A percentile compares a stretch with the other conserved stretches of the same genome.
Evolutionary conservation across 1,284 basidiomycete species (phyloP).

Genomic region (Rhodotorula sp.): DNA sequence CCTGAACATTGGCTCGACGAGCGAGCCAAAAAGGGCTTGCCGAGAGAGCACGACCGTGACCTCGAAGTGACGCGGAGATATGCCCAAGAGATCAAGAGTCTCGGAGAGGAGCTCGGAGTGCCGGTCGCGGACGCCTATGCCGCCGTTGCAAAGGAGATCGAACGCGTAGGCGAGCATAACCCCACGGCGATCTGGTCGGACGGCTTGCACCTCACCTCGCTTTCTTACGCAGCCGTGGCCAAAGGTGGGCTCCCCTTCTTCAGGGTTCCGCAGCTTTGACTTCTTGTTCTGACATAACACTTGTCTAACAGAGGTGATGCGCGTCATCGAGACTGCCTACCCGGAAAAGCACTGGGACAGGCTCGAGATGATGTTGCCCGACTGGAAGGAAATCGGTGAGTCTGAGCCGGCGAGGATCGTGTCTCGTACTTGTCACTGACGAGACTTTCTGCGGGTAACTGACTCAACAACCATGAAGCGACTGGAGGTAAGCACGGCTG

Average conservation of each 20-base stretch:
- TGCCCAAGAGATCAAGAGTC: constrained; percentile 63
- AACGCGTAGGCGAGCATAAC: not conserved
- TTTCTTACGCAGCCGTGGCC: constrained; percentile 12
- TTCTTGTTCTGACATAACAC: constrained; percentile 47
- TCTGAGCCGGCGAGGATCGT: not conserved
- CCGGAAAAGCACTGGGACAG: constrained; percentile 69
- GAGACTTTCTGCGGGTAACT: too few relatives aligned
- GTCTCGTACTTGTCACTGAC: too few relatives aligned
- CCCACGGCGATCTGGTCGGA: constrained; percentile 9
- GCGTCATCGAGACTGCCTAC: constrained; percentile 59
- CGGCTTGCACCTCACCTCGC: constrained; percentile 18
- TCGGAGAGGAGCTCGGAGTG: constrained; percentile 59
- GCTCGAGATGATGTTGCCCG: constrained; percentile 57
- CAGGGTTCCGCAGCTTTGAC: not conserved
- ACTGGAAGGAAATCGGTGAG: constrained; percentile 25
- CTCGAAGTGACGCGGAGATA: constrained; percentile 65
- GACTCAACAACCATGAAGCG: not conserved
- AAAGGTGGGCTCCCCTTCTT: constrained; percentile 5
- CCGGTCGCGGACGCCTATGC: constrained; percentile 54
- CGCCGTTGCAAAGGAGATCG: not conserved
- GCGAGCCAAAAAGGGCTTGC: not conserved
- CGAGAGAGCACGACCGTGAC: constrained; percentile 49
- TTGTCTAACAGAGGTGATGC: constrained; percentile 54
- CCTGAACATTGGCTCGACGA: constrained; percentile 11
- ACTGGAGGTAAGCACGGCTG: not conserved